These are phyloP conservation scores for Kalanchoe fedtschenkoi DNA, from an alignment of 164 flowering plant genomes.

Conservation along the genomic window DNA sequence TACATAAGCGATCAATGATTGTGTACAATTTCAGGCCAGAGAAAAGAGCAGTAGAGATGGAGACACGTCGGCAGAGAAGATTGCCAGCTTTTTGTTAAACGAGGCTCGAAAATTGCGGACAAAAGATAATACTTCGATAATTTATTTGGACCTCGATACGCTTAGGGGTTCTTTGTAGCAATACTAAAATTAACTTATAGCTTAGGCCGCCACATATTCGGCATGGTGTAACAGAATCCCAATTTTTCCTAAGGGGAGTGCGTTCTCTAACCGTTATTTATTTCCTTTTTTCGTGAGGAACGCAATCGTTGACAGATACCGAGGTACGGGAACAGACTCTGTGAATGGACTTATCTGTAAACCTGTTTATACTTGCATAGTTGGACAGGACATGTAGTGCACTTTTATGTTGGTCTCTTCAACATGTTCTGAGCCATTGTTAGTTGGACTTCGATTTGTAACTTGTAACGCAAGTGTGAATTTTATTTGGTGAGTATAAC, in stretches of 20 bases:
- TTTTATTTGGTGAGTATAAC: too few relatives aligned
- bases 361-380: too few relatives aligned
- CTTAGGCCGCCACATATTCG: background rate
- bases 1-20: background rate
- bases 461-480: too few relatives aligned
- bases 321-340: too few relatives aligned
- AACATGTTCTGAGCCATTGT: too few relatives aligned
- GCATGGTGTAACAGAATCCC: background rate
- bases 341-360: too few relatives aligned
- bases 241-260: background rate
- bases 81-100: slow-evolving; percentile 57
- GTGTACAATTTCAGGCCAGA: slow-evolving; percentile 31
- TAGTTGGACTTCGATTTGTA: too few relatives aligned
- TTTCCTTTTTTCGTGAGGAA: too few relatives aligned
- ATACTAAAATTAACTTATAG: background rate
- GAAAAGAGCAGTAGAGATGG: slow-evolving; percentile 31
- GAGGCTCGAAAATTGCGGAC: slow-evolving; percentile 86
- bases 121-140: slow-evolving; percentile 86
- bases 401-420: too few relatives aligned
- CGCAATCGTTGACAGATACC: too few relatives aligned
- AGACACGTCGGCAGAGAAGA: slow-evolving; percentile 50
- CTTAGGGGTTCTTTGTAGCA: slow-evolving; percentile 17
- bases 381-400: too few relatives aligned
- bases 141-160: slow-evolving; percentile 63
- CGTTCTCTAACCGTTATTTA: background rate